Base-by-base conservation (phyloP, 805 yeast genomes). In the Saccharomycopsis malanga region DNA sequence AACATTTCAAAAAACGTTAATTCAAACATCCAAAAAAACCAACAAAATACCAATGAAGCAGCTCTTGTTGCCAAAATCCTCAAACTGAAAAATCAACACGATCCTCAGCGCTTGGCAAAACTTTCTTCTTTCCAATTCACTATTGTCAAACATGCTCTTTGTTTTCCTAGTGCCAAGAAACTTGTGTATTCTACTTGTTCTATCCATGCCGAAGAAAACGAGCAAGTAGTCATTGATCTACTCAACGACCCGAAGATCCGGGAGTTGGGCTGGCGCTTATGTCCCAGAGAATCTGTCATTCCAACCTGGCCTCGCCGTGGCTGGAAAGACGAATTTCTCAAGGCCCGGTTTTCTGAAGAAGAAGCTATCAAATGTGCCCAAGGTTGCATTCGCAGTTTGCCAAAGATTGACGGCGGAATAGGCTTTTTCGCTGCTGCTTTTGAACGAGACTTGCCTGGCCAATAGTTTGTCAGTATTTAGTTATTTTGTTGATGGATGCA, bases 381-480 rank as follows among this genome's bases (percentile, higher is more conserved):
- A 1, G 91, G 93, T 0, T 89, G 97, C 65, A 79, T 93, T 0
- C 71, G 99, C 55, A 83, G 89, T 0, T 65, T 80, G 37, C 96
- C 97, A 0, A 81, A 78, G 52, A 83, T 75, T 38, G 98, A 93
- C 61, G 98, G 98, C 25, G 98, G 98, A n/a, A 93, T 93, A 57
- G 99, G 99, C 0, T 93, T 93, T 61, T 93, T 93, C 65, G 98
- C 97, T 0, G 98, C 89, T 1, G 81, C 93, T 48, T 91, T 93
- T 61, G 84, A 85, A 53, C 72, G 83, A 48, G 47, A 44, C 17
- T 35, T 20, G 21, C 24, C 22, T 2, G 10, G 18, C 3, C 21
- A 15, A 5, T n/a, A 17, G 12, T 40, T 29, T 9, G 6, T 27
- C 22, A 4, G 18, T 22, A 6, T 14, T 39, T 24, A n/a, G n/a